Conservation (phyloP, 2,329 filamentous ascomycete genomes). For the Cylindrodendrum hubeiense region DNA sequence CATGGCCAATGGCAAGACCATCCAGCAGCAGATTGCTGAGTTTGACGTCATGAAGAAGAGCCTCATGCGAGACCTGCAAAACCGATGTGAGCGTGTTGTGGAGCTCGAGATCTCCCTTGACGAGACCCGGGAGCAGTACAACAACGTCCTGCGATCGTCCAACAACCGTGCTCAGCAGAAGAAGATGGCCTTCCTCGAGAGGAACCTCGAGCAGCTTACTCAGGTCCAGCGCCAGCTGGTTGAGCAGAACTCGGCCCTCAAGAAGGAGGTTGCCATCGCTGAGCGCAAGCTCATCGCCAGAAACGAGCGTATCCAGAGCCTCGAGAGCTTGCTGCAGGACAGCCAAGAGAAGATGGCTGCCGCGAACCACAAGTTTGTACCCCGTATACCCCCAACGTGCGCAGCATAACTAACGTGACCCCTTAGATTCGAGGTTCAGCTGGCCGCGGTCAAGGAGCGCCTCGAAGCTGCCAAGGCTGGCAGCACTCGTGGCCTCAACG, state of each 20-base stretch:
- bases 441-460: constrained; percentile 96
- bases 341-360: constrained; percentile 98
- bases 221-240: constrained; percentile 98
- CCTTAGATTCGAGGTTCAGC: constrained; percentile 92
- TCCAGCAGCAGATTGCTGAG: constrained; percentile 97
- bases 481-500: constrained; percentile 85
- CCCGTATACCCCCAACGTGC: not conserved
- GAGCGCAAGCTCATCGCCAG: constrained; percentile 96
- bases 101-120: constrained; percentile 98
- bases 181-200: constrained; percentile 99
- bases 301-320: constrained; percentile 95
- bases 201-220: constrained; percentile 97
- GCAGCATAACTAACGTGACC: constrained; percentile 43
- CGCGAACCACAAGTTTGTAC: constrained; percentile 92
- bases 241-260: constrained; percentile 95
- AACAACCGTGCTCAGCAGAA: constrained; percentile 99
- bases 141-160: constrained; percentile 94
- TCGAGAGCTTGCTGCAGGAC: constrained; percentile 93
- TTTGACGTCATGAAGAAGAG: constrained; percentile 99
- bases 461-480: constrained; percentile 95
- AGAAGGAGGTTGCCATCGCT: constrained; percentile 99
- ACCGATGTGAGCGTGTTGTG: constrained; percentile 96
- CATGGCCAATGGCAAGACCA: constrained; percentile 86
- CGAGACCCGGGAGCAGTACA: constrained; percentile 98
- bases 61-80: constrained; percentile 97